Evolutionary conservation across 345 rosid species (phyloP).

Genomic region (Euphorbia pulcherrima): DNA sequence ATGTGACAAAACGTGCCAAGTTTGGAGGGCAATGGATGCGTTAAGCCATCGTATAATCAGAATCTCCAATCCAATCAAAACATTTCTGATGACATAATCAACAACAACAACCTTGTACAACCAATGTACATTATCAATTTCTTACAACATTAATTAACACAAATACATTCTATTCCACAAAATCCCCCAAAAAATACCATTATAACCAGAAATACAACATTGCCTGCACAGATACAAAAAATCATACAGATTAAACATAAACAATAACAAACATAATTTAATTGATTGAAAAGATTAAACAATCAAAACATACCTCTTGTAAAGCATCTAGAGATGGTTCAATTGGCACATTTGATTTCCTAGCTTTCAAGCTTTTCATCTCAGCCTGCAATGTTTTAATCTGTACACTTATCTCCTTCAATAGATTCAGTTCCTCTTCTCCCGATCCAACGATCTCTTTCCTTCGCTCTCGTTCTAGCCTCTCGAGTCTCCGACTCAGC

Average conservation of each 20-base stretch:
- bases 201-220: constrained; percentile 80
- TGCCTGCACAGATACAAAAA: constrained; percentile 54
- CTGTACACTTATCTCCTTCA: constrained; percentile 62
- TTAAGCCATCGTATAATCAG: too few relatives aligned
- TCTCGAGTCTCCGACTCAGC: constrained; percentile 40
- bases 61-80: too few relatives aligned
- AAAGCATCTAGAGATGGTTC: constrained; percentile 29
- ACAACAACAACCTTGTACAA: too few relatives aligned
- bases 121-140: too few relatives aligned
- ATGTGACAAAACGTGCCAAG: too few relatives aligned
- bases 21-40: too few relatives aligned
- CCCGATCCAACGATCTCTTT: constrained; percentile 38
- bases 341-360: constrained; percentile 27
- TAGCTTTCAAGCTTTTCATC: constrained; percentile 42
- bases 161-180: neutral
- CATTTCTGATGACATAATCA: too few relatives aligned
- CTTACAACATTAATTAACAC: too few relatives aligned
- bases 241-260: constrained; percentile 13
- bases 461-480: constrained; percentile 42
- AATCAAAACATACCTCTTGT: constrained; percentile 44
- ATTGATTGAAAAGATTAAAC: neutral
- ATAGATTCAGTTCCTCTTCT: constrained; percentile 45
- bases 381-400: constrained; percentile 59
- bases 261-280: neutral
- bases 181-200: constrained; percentile 7